These are phyloP conservation scores for Hericium erinaceus DNA, from an alignment of 768 basidiomycete genomes.

Conservation along the genomic window DNA sequence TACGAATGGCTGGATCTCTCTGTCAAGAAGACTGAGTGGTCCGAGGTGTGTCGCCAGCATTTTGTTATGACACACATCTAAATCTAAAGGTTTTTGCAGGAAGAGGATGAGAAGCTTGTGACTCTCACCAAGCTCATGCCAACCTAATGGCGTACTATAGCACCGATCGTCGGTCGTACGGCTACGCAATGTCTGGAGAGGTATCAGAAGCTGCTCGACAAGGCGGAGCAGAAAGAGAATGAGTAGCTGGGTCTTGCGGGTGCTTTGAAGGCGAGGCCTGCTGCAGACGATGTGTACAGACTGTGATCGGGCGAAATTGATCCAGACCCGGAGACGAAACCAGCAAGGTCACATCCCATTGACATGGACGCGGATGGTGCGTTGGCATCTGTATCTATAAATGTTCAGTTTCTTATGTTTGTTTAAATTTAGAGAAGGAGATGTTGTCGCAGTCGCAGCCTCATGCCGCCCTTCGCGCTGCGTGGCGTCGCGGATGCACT, in stretches of 20 bases:
- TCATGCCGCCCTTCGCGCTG: no score
- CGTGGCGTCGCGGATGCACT: no score
- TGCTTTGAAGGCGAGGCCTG: constrained; percentile 72
- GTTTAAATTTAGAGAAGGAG: constrained; percentile 71
- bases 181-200: constrained; percentile 97
- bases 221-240: constrained; percentile 93
- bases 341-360: constrained; percentile 96
- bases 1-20: constrained; percentile 99
- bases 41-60: constrained; percentile 52
- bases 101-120: constrained; percentile 96
- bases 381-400: constrained; percentile 16
- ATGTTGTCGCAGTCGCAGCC: constrained; percentile 61
- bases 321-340: constrained; percentile 97
- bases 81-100: constrained; percentile 33
- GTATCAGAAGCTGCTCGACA: constrained; percentile 95
- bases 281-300: constrained; percentile 85
- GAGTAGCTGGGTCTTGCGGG: constrained; percentile 90
- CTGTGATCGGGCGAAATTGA: constrained; percentile 96
- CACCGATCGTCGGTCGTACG: constrained; percentile 95
- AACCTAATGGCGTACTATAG: constrained; percentile 98
- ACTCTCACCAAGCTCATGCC: constrained; percentile 99
- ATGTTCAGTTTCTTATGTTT: constrained; percentile 2
- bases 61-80: not conserved
- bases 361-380: constrained; percentile 99
- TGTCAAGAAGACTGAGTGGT: constrained; percentile 99